Percentiles rank a stretch among this genome's conserved stretches.
phyloP scores from a whole-genome alignment of 306 rosid genomes.

The Glycine soja region DNA sequence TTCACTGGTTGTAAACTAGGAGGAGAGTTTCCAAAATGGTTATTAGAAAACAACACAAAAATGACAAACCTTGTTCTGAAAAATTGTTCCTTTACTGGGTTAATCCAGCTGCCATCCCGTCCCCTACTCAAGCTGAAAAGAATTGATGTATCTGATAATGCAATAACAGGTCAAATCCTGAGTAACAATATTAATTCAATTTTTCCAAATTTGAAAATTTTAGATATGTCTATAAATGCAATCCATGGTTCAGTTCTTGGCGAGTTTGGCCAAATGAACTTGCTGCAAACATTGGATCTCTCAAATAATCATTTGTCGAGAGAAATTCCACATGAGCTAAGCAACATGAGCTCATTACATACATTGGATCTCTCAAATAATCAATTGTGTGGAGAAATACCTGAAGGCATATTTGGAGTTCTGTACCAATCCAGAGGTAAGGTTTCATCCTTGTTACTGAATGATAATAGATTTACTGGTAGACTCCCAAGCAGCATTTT shows the following conservation, averaged over 20 bases:
- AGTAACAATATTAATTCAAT: conserved; percentile 2
- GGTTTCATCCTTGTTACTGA: not conserved
- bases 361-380: not conserved
- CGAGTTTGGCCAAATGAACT: not conserved
- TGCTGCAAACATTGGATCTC: conserved; percentile 3
- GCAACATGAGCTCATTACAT: not conserved
- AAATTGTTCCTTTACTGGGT: conserved; percentile 19
- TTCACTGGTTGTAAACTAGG: not conserved
- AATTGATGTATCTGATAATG: conserved; percentile 14
- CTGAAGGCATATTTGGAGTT: not conserved
- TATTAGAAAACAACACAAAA: conserved; percentile 33
- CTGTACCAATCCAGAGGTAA: not conserved
- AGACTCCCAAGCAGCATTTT: not conserved
- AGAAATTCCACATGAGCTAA: not conserved
- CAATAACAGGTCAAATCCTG: not conserved
- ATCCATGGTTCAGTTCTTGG: conserved; percentile 20
- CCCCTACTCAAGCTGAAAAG: not conserved
- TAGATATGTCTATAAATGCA: not conserved
- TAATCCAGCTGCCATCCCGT: conserved; percentile 10
- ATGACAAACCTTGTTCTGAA: not conserved
- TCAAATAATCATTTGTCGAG: conserved; percentile 24
- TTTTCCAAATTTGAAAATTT: not conserved
- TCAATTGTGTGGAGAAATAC: not conserved
- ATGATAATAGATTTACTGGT: conserved; percentile 15
- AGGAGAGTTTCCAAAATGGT: conserved; percentile 34